These are phyloP conservation scores for Dothidotthia symphoricarpi DNA, from an alignment of 2,329 filamentous ascomycete genomes.

Conservation along the genomic window DNA sequence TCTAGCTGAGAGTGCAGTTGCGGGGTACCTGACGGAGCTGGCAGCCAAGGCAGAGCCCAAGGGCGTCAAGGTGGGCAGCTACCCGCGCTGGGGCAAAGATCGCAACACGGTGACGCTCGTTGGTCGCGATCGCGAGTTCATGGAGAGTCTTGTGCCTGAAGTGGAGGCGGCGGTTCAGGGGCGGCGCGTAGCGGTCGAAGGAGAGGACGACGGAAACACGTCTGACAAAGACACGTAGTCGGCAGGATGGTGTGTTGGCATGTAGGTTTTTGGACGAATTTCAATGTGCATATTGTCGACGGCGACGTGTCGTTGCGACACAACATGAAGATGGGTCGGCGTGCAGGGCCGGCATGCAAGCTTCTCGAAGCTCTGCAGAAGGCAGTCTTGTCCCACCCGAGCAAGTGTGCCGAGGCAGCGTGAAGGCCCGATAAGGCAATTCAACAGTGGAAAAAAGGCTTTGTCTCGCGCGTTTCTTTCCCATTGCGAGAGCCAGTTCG, in stretches of 20 bases:
- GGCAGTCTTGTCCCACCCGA: conserved; percentile 8
- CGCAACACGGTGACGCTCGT: conserved; percentile 90
- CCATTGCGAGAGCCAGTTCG: too few relatives aligned
- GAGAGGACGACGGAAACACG: conserved; percentile 50
- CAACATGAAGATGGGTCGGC: conserved; percentile 12
- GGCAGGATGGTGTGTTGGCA: conserved; percentile 9
- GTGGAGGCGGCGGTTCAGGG: conserved; percentile 76
- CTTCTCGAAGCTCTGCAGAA: conserved; percentile 34
- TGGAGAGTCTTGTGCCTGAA: conserved; percentile 76
- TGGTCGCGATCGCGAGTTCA: conserved; percentile 67
- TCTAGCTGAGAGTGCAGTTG: conserved; percentile 79
- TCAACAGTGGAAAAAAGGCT: too few relatives aligned
- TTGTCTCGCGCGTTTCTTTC: too few relatives aligned
- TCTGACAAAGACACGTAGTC: conserved; percentile 40
- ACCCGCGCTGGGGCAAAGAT: conserved; percentile 86
- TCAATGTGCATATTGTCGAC: not conserved
- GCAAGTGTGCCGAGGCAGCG: conserved; percentile 2
- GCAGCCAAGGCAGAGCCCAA: conserved; percentile 69
- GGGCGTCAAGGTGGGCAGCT: conserved; percentile 92
- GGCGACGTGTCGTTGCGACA: conserved; percentile 22
- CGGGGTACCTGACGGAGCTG: conserved; percentile 76
- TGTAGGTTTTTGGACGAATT: not conserved
- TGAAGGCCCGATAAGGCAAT: conserved; percentile 1
- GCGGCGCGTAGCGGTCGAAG: conserved; percentile 66
- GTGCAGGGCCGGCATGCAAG: conserved; percentile 12